phyloP scores from a whole-genome alignment of 306 rosid species.

The Oxytropis ochrocephala region DNA sequence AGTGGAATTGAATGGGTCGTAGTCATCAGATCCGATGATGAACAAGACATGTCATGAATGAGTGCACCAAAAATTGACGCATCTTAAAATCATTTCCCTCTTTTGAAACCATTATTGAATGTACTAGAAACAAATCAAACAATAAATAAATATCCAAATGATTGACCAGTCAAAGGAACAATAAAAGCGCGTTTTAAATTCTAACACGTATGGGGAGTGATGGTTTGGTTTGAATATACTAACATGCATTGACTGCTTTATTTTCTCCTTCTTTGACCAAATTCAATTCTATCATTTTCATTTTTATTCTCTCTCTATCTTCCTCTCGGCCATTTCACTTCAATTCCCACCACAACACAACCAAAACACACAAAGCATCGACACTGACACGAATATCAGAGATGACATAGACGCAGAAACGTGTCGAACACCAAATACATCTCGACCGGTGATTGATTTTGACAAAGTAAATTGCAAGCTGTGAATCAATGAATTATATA shows the following conservation, averaged over 20 bases:
- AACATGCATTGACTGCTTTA: slow-evolving; percentile 41
- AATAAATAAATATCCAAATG: neutral
- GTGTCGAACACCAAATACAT: too few species aligned
- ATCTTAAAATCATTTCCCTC: too few species aligned
- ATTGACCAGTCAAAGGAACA: slow-evolving; percentile 69
- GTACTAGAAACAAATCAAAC: neutral
- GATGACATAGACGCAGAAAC: too few species aligned
- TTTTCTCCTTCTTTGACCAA: slow-evolving; percentile 41
- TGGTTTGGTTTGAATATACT: slow-evolving; percentile 33
- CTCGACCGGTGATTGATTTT: too few species aligned
- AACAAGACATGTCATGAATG: neutral
- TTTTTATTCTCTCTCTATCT: neutral
- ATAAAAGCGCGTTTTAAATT: slow-evolving; percentile 29
- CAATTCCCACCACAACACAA: slow-evolving; percentile 9
- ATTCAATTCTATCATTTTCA: neutral
- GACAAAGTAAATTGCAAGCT: neutral
- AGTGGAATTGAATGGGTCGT: slow-evolving; percentile 9
- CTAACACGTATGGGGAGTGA: slow-evolving; percentile 32
- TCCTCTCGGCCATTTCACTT: neutral
- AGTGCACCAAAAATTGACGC: too few species aligned
- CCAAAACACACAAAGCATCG: too few species aligned
- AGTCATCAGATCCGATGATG: neutral
- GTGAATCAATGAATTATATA: neutral
- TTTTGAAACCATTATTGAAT: too few species aligned
- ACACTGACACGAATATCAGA: too few species aligned